Percentiles rank a stretch among this genome's conserved stretches.
Evolutionary conservation across 2,329 filamentous ascomycete genomes (phyloP).

Genomic region (Mycogone perniciosa): DNA sequence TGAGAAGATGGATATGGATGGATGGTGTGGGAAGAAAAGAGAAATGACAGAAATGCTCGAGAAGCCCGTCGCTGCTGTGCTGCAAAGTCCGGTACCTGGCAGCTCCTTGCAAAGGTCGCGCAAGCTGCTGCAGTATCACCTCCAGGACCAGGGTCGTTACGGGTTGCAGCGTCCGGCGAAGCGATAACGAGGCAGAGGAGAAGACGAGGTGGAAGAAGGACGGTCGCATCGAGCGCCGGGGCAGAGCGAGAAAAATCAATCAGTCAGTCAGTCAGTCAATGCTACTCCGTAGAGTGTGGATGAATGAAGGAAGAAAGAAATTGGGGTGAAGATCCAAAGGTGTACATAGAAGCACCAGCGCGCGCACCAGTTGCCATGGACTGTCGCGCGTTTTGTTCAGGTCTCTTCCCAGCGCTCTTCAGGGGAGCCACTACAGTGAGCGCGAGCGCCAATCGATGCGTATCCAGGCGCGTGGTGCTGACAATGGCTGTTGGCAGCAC

Average conservation of each 20-base stretch:
- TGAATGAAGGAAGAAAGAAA: neutral
- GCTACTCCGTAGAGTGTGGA: neutral
- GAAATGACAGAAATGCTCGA: no score
- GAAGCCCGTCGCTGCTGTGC: no score
- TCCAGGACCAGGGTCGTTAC: neutral
- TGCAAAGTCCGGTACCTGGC: no score
- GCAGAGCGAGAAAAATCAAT: neutral
- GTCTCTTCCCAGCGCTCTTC: neutral
- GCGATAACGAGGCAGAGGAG: neutral
- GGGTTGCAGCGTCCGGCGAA: neutral
- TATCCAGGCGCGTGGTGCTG: slow-evolving; percentile 3
- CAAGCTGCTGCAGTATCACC: neutral
- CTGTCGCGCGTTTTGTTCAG: neutral
- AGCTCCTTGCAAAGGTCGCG: no score
- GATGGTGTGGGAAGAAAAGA: no score
- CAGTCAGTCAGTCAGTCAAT: neutral
- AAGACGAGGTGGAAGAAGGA: neutral
- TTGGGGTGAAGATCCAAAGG: slow-evolving; percentile 3
- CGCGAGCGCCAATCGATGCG: slow-evolving; percentile 8
- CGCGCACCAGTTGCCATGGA: slow-evolving; percentile 1
- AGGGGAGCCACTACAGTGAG: slow-evolving; percentile 7
- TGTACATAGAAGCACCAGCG: neutral
- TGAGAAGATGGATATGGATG: no score
- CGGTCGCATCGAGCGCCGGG: slow-evolving; percentile 10
- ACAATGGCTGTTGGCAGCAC: no score